A percentile compares a stretch with the other conserved stretches of the same genome.
Conservation (phyloP, 495 filamentous ascomycete genomes). For the Aspergillus steynii region DNA sequence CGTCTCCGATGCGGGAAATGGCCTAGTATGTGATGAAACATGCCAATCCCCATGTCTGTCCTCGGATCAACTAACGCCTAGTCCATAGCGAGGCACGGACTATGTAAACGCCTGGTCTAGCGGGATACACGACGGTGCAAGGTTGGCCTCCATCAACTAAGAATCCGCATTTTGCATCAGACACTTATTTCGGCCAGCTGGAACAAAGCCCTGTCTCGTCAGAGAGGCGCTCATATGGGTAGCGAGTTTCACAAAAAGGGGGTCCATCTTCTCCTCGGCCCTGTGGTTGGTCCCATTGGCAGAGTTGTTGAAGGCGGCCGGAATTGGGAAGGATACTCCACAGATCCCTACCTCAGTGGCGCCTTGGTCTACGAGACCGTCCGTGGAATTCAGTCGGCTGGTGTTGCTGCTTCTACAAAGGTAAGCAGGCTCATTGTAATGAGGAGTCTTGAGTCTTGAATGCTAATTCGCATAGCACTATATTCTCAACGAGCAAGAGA, state of each 20-base stretch:
- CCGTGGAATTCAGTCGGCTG: conserved; percentile 66
- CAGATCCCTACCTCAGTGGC: conserved; percentile 70
- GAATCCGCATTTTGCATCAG: conserved; percentile 18
- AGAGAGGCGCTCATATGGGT: conserved; percentile 54
- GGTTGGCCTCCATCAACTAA: conserved; percentile 13
- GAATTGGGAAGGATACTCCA: conserved; percentile 83
- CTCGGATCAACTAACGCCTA: neutral
- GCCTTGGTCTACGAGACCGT: conserved; percentile 59
- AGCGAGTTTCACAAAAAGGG: conserved; percentile 59
- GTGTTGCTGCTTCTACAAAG: conserved; percentile 73
- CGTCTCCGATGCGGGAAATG: conserved; percentile 63
- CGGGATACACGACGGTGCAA: conserved; percentile 56
- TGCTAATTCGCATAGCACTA: conserved; percentile 51
- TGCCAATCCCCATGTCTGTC: neutral
- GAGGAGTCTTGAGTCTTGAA: neutral
- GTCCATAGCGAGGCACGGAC: conserved; percentile 48
- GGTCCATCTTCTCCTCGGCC: conserved; percentile 56
- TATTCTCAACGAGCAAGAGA: conserved; percentile 81
- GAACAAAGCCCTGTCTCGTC: conserved; percentile 53
- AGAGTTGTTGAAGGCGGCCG: conserved; percentile 76
- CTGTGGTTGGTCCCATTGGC: conserved; percentile 71
- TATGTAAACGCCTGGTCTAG: conserved; percentile 58
- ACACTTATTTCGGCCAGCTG: conserved; percentile 34
- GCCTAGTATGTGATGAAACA: conserved; percentile 35
- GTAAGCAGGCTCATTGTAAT: conserved; percentile 22